Base-by-base conservation (phyloP, 768 basidiomycete genomes). In the Amanita jacksonii region DNA sequence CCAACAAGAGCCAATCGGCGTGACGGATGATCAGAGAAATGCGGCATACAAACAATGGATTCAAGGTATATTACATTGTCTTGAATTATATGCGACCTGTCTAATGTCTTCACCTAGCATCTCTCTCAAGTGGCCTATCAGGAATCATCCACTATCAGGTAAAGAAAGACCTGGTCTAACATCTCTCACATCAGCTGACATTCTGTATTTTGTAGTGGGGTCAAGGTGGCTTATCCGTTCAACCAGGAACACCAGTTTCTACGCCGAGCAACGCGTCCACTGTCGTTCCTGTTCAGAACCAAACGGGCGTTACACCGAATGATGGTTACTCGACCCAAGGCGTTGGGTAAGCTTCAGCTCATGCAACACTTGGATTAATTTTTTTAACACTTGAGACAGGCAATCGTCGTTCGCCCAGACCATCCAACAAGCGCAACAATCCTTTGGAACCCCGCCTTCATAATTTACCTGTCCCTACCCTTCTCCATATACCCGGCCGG, bases 291-390 rank as follows among this genome's bases (percentile, higher is more conserved):
- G 59, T 46, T 20, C 52, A 53, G 12, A 58, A 59, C 32, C 58
- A 59, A 15, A 71, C 70, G 4, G 76, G 74, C 5, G 41, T 64
- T n/a, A 76, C 78, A 3, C 81, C 81, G 20, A 76, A 79, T 45
- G 81, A 83, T 59, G 81, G 81, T 56, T 82, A 82, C 53, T 64
- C 66, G 28, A 63, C 53, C 42, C 60, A 64, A 28, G 69, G 66
- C 10, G 41, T 53, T 49, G 68, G 63, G 71, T 72, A 51, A 39
- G 69, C 52, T 40, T 28, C 15, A n/a, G 6, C 15, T 41, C 40
- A 1, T 9, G 32, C 20, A 28, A 43, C 9, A 15, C 19, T 49
- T 25, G 35, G 23, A 20, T 15, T n/a, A n/a, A 30, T 23, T 39
- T 27, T 33, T 7, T 12, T 36, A 18, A 28, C 37, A 18, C 24